phyloP scores from a whole-genome alignment of 306 rosid genomes.

The Malus sieversii region DNA sequence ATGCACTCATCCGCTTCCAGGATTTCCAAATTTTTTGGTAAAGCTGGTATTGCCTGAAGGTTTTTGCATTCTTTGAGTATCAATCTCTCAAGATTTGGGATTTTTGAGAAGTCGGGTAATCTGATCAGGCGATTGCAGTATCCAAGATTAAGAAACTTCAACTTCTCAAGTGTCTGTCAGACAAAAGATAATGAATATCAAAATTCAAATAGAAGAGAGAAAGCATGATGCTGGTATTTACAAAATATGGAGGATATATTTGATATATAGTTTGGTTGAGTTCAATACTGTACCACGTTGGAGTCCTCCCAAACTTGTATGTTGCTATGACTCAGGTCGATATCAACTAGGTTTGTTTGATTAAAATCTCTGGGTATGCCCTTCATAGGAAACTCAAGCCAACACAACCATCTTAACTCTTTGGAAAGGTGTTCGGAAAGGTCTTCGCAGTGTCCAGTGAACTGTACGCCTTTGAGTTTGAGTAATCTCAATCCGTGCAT shows the following conservation, averaged over 20 bases:
- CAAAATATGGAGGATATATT: neutral
- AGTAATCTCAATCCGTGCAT: slow-evolving; percentile 35
- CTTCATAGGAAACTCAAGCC: neutral
- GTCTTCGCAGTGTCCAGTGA: slow-evolving; percentile 1
- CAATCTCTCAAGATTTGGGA: slow-evolving; percentile 36
- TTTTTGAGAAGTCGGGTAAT: slow-evolving; percentile 27
- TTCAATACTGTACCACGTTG: slow-evolving; percentile 11
- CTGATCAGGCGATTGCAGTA: slow-evolving; percentile 16
- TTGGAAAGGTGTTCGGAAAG: slow-evolving; percentile 16
- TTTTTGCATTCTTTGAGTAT: neutral
- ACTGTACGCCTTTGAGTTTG: slow-evolving; percentile 14
- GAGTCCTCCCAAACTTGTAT: slow-evolving; percentile 15
- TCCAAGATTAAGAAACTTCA: slow-evolving; percentile 20
- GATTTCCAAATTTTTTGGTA: neutral
- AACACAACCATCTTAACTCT: neutral
- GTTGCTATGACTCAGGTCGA: slow-evolving; percentile 25
- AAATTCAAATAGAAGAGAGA: neutral
- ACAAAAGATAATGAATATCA: neutral
- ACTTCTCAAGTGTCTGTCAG: slow-evolving; percentile 6
- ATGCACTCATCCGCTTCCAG: neutral
- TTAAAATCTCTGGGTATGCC: neutral
- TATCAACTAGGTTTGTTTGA: slow-evolving; percentile 6
- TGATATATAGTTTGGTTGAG: neutral
- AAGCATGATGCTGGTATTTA: neutral
- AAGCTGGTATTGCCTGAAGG: neutral